phyloP scores from a whole-genome alignment of 2,329 filamentous ascomycete genomes.

The Ophiobolus disseminans region DNA sequence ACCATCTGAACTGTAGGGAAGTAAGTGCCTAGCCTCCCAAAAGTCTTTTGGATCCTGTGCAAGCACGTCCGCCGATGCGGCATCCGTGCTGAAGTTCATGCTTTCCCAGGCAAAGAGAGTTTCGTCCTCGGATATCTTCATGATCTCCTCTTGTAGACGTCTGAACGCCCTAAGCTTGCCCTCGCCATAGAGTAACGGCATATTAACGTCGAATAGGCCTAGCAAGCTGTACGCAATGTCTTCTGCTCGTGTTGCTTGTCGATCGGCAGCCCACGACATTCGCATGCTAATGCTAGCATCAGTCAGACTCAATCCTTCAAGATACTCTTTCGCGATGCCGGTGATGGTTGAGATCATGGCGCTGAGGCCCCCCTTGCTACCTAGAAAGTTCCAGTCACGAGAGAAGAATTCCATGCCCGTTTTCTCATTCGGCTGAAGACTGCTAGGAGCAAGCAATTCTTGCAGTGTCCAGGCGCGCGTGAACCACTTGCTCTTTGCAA shows the following conservation, averaged over 20 bases:
- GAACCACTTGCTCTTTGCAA: constrained; percentile 17
- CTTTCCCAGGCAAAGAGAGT: neutral
- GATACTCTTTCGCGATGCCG: constrained; percentile 23
- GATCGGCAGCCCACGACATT: constrained; percentile 21
- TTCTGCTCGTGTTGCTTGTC: constrained; percentile 16
- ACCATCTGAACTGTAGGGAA: no score
- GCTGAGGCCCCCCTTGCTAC: neutral
- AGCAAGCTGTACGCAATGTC: constrained; percentile 27
- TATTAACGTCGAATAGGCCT: constrained; percentile 24
- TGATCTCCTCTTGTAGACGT: neutral
- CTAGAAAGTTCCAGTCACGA: constrained; percentile 5
- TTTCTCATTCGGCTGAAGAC: no score
- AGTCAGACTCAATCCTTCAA: neutral
- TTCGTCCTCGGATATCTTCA: neutral
- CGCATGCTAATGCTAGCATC: constrained; percentile 6
- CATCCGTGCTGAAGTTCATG: no score
- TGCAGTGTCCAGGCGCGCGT: constrained; percentile 26
- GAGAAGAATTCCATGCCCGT: constrained; percentile 15
- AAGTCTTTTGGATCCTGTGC: no score
- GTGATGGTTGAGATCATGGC: neutral
- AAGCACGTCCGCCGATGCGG: no score
- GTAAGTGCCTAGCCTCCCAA: no score
- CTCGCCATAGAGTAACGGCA: constrained; percentile 15
- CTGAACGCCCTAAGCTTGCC: neutral
- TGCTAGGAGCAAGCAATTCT: constrained; percentile 24